Evolutionary conservation across 2,329 filamentous ascomycete species (phyloP).

Genomic region (Talaromyces sp.): DNA sequence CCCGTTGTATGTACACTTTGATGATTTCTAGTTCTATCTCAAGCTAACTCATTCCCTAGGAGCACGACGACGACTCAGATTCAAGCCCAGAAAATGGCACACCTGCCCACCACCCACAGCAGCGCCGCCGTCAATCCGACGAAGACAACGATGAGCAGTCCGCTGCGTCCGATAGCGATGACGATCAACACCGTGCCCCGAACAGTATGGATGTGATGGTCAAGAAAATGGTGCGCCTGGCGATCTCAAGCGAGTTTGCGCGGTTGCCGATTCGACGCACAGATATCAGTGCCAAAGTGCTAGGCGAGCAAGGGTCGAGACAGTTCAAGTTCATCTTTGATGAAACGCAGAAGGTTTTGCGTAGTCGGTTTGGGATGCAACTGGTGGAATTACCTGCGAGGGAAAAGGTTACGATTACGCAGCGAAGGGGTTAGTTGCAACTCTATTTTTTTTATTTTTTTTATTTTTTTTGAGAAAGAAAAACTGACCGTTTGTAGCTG

Average conservation of each 20-base stretch:
- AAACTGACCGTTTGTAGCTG: slow-evolving; percentile 35
- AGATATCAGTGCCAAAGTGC: slow-evolving; percentile 61
- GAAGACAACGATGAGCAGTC: slow-evolving; percentile 12
- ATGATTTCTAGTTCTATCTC: not conserved
- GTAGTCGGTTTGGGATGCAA: slow-evolving; percentile 81
- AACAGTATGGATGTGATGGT: slow-evolving; percentile 42
- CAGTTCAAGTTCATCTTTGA: slow-evolving; percentile 75
- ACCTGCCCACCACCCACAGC: not conserved
- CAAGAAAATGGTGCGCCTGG: slow-evolving; percentile 60
- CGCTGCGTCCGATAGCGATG: slow-evolving; percentile 14
- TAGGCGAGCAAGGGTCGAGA: slow-evolving; percentile 62
- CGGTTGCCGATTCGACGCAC: slow-evolving; percentile 53
- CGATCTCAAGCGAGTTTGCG: slow-evolving; percentile 57
- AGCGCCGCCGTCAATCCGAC: slow-evolving; percentile 7
- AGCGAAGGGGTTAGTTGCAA: slow-evolving; percentile 62
- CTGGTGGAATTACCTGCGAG: slow-evolving; percentile 75
- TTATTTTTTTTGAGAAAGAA: not conserved
- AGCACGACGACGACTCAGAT: slow-evolving; percentile 19
- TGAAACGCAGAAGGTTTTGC: slow-evolving; percentile 68
- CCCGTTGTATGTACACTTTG: slow-evolving; percentile 11
- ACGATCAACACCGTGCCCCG: slow-evolving; percentile 19
- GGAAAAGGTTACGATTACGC: slow-evolving; percentile 76
- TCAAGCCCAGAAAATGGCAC: not conserved
- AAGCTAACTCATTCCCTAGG: not conserved
- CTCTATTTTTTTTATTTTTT: not conserved